Evolutionary conservation across 352 stramenopile genomes (phyloP), one percentile per base, ranked within the genome.

Genomic region (Sclerospora graminicola): DNA sequence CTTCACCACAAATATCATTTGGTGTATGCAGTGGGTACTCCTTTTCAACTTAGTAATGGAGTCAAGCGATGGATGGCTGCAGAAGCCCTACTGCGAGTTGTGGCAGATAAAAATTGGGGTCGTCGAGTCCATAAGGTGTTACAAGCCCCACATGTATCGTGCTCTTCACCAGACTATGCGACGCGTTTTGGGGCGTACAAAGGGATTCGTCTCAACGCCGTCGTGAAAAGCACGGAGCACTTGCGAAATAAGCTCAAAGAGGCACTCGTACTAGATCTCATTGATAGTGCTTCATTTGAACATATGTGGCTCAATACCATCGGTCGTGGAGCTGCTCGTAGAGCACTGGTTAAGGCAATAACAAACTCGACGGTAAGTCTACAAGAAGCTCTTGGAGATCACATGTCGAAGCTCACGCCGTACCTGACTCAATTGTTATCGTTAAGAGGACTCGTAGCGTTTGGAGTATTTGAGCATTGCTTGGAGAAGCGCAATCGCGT

Each of bases 1-100:
- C 66, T 96, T 0, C 71, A 88, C 18, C 76, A 95, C 55, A 72
- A 75, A 10, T 95, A 92, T 46, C 84, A 95, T 33, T 69, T 95
- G 14, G 70, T 95, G 29, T 95, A 96, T 45, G 79, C 84, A 1
- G 64, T 91, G 1, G 83, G 84, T 0, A 53, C 27, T 0, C 48
- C 69, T 2, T 43, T 55, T 5, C 40, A 47, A 6, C 68, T 95
- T 5, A 67, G 66, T 26, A 57, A 46, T 24, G 76, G 76, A 0
- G 37, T 62, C n/a, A n/a, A 72, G 21, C 57, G 84, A 27, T 89
- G 70, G 63, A 52, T 62, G 6, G 66, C 51, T 15, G 68, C 70
- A 4, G 61, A 95, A 40, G 53, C 57, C 0, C 33, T 83, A 6
- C 35, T 85, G 7, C 54, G 48, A 4, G 49, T 66, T 0, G 9